Conservation (phyloP, 208 protist genomes). For the Willaertia magna region DNA sequence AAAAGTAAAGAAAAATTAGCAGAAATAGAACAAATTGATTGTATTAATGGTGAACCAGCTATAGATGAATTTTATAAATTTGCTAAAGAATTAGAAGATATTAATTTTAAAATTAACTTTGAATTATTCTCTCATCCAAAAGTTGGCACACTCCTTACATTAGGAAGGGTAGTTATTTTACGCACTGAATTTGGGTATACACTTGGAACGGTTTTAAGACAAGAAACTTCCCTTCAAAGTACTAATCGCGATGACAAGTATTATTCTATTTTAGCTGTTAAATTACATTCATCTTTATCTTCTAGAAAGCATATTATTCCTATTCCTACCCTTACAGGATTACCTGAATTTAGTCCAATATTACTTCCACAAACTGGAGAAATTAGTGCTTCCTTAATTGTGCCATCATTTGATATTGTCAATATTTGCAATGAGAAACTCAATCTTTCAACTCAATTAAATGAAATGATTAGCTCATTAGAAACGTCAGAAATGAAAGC, state of each 20-base stretch:
- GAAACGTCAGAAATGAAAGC: neutral
- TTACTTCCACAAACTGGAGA: neutral
- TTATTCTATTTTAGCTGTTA: neutral
- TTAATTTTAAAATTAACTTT: neutral
- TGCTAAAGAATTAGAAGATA: neutral
- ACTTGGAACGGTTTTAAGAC: neutral
- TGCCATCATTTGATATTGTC: neutral
- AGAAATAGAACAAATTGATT: conserved; percentile 10
- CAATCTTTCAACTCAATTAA: neutral
- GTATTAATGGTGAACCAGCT: conserved; percentile 35
- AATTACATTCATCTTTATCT: neutral
- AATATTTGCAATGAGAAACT: neutral
- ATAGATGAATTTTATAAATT: conserved; percentile 38
- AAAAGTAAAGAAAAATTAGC: neutral
- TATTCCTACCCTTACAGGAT: neutral
- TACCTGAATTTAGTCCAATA: neutral
- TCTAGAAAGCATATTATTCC: neutral
- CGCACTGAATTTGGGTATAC: conserved; percentile 5
- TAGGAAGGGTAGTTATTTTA: conserved; percentile 22
- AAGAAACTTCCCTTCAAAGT: neutral
- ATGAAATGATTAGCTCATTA: neutral
- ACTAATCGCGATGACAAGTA: neutral
- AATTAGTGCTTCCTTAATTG: neutral
- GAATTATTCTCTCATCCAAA: neutral
- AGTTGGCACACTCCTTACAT: conserved; percentile 1